A percentile compares a stretch with the other conserved stretches of the same genome.
These are phyloP conservation scores for Gaultheria prostrata DNA, from an alignment of 148 eudicot genomes.

Conservation along the genomic window DNA sequence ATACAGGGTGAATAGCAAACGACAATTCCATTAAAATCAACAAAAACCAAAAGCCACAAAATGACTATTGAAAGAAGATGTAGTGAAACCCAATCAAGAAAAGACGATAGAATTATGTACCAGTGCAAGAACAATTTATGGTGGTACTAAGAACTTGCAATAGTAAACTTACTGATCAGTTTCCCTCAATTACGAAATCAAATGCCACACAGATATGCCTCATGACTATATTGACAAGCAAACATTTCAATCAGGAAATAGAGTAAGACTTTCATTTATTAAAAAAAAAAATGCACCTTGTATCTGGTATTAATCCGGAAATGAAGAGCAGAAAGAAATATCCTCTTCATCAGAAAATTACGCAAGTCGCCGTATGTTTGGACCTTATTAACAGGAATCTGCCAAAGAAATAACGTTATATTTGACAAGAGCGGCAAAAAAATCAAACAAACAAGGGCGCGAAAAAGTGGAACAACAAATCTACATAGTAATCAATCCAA, in stretches of 20 bases:
- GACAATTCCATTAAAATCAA: background rate
- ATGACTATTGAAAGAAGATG: background rate
- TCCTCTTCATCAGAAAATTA: slow-evolving; percentile 96
- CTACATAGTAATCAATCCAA: background rate
- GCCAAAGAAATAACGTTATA: slow-evolving; percentile 23
- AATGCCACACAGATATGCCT: background rate
- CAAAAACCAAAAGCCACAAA: background rate
- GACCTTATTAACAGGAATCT: slow-evolving; percentile 95
- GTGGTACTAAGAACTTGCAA: slow-evolving; percentile 7
- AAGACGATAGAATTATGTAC: background rate
- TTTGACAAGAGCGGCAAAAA: background rate
- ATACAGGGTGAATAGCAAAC: background rate
- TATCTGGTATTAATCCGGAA: slow-evolving; percentile 98
- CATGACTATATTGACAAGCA: background rate
- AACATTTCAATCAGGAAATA: slow-evolving; percentile 3
- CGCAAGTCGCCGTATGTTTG: slow-evolving; percentile 78
- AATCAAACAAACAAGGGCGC: background rate
- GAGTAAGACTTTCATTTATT: background rate
- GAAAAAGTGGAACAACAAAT: background rate
- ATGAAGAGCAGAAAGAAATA: slow-evolving; percentile 96
- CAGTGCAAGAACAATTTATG: background rate
- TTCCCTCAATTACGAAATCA: slow-evolving; percentile 3
- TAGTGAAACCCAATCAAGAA: background rate
- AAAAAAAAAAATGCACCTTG: slow-evolving; percentile 61
- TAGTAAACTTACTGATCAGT: background rate